Conservation (phyloP, 306 rosid species). For the Senna tora region DNA sequence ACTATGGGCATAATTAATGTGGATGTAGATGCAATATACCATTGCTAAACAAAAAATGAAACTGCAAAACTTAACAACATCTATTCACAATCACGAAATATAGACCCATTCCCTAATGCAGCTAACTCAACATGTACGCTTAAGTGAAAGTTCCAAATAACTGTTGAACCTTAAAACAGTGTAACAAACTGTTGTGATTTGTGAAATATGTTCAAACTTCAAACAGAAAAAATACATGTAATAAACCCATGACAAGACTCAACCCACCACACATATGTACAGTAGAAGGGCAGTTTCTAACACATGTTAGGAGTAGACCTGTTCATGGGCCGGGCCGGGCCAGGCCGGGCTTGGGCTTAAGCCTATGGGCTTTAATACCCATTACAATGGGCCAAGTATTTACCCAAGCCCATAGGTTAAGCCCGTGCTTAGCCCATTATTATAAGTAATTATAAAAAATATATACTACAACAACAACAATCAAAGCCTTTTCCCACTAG, state of each 20-base stretch:
- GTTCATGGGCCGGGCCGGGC: too few relatives aligned
- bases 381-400: too few relatives aligned
- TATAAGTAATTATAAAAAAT: too few relatives aligned
- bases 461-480: too few relatives aligned
- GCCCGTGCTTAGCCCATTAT: too few relatives aligned
- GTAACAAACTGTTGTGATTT: background rate
- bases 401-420: too few relatives aligned
- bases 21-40: slow-evolving; percentile 12
- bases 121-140: background rate
- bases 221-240: background rate
- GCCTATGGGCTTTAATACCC: too few relatives aligned
- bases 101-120: slow-evolving; percentile 11
- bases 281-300: background rate
- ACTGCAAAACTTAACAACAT: background rate
- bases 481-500: too few relatives aligned
- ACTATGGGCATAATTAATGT: background rate
- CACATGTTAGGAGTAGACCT: background rate
- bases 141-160: slow-evolving; percentile 7
- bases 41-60: background rate
- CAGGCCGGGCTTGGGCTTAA: too few relatives aligned
- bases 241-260: slow-evolving; percentile 13
- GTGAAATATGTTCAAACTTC: slow-evolving; percentile 13
- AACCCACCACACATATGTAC: slow-evolving; percentile 10
- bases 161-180: background rate
- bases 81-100: slow-evolving; percentile 12